Conservation (phyloP, 768 basidiomycete species). For the Tylopilus sp. region DNA sequence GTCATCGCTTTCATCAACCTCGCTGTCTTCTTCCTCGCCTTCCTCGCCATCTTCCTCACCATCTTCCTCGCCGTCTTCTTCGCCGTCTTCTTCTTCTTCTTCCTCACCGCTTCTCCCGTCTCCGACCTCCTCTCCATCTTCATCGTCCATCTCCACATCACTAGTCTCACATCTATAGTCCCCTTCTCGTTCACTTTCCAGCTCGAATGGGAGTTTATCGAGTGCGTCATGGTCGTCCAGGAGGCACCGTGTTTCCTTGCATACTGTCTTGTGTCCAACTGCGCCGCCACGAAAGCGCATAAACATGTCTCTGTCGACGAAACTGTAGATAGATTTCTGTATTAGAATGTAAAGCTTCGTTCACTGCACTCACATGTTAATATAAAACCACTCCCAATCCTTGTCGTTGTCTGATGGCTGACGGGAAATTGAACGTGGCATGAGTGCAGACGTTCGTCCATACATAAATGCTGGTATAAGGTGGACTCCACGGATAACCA, state of each 20-base stretch:
- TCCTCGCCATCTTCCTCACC: not conserved
- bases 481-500: not conserved
- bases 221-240: not conserved
- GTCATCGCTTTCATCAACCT: not conserved
- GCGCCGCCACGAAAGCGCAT: not conserved
- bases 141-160: not conserved
- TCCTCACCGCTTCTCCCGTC: not conserved
- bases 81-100: not conserved
- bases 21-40: not conserved
- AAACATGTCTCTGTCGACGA: constrained; percentile 1
- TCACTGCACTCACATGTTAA: not conserved
- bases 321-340: not conserved
- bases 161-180: not conserved
- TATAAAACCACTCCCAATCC: constrained; percentile 3
- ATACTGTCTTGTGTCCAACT: not conserved
- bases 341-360: not conserved
- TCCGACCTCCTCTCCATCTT: not conserved
- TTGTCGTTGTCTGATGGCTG: not conserved
- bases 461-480: not conserved
- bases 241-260: not conserved
- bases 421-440: not conserved
- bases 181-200: not conserved
- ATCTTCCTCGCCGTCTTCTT: not conserved
- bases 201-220: not conserved
- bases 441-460: not conserved